phyloP scores from a whole-genome alignment of 202 grass and related monocot species.

The Hordeum pubiflorum region DNA sequence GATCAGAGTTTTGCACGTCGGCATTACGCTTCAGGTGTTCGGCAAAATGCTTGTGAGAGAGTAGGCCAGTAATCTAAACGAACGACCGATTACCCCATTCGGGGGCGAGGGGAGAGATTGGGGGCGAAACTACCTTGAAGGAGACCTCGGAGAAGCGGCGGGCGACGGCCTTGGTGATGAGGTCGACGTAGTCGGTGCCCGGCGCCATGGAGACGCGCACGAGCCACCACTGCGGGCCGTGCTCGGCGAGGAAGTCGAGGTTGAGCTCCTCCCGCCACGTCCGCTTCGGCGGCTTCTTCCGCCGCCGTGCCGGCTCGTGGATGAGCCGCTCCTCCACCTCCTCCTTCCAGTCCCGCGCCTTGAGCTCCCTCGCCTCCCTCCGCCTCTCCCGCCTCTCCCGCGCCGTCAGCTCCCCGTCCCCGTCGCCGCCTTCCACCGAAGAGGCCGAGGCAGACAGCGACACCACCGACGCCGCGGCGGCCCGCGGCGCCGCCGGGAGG shows the following conservation, averaged over 20 bases:
- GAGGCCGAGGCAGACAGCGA: neutral
- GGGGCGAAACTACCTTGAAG: slow-evolving; percentile 43
- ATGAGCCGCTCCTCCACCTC: slow-evolving; percentile 77
- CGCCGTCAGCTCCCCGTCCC: slow-evolving; percentile 36
- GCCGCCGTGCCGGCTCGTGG: slow-evolving; percentile 31
- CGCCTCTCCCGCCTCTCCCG: slow-evolving; percentile 51
- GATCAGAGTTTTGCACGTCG: neutral
- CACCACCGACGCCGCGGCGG: neutral
- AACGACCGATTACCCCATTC: neutral
- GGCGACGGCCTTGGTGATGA: slow-evolving; percentile 48
- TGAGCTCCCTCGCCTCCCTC: slow-evolving; percentile 58
- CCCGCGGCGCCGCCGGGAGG: neutral
- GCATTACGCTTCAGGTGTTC: neutral
- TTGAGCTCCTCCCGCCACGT: slow-evolving; percentile 60
- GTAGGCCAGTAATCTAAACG: neutral
- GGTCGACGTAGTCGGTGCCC: slow-evolving; percentile 51
- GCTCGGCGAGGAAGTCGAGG: slow-evolving; percentile 53
- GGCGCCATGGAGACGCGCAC: slow-evolving; percentile 66
- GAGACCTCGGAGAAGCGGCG: slow-evolving; percentile 34
- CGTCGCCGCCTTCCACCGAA: neutral
- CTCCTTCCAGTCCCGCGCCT: slow-evolving; percentile 66
- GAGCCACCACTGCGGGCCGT: slow-evolving; percentile 85
- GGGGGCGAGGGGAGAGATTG: neutral
- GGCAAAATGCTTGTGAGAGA: neutral
- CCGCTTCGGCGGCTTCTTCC: slow-evolving; percentile 41